Evolutionary conservation across 257 asterid species (phyloP), one percentile per base, ranked within the genome.

Genomic region (Avicennia marina): DNA sequence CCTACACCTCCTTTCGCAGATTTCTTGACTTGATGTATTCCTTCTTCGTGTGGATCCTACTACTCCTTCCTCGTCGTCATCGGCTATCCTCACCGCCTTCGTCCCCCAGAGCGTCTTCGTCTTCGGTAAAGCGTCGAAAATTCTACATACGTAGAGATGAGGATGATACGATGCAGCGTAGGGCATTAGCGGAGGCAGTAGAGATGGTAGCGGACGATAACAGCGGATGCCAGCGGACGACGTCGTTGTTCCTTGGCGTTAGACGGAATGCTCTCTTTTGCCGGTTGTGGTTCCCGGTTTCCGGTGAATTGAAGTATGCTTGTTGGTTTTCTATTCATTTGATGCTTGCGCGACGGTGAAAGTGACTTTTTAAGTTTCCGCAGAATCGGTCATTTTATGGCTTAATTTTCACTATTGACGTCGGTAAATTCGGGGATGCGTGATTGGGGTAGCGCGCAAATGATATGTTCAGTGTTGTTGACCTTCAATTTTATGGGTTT

Each of bases 251-350:
- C 74, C 75, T 53, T 7, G 97, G 97, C 26, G 80, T 64, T 18
- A 65, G 82, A 12, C 66, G 87, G 58, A 86, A 93, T 68, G 97
- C 97, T 56, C 82, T 93, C 48, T 93, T 93, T 73, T 89, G 84
- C 68, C 88, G 99, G 40, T 89, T 96, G 31, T 93, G 99, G 99
- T 75, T 86, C 33, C 99, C 99, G 41, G 78, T 61, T 21, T 69
- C 79, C 29, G 89, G 83, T 60, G 89, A 83, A 74, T 63, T 86
- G 42, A 86, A 68, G 99, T 93, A 72, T 18, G 72, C 34, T 32
- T 8, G 11, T 43, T 31, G 21, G 11, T 53, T 55, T 49, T 27
- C 1, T 8, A 40, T 58, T 29, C 0, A 34, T 55, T 40, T 64
- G 56, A 12, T 49, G 22, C 41, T 45, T 50, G 46, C 36, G 55